These are phyloP conservation scores for Trametes sp. DNA, from an alignment of 1,284 basidiomycete genomes.

Conservation along the genomic window DNA sequence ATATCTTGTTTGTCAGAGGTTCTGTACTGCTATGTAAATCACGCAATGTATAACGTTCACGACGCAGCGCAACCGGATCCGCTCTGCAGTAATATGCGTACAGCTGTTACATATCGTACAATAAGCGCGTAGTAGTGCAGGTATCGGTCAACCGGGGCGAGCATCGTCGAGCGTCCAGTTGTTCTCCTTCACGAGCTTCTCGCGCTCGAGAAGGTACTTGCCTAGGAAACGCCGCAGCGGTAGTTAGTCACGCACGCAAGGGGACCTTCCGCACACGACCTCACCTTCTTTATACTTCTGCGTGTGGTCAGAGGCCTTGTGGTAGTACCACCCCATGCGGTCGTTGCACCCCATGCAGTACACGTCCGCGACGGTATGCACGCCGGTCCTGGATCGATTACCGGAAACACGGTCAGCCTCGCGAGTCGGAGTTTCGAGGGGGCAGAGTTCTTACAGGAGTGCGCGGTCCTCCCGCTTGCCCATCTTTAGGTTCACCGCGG, in stretches of 20 bases:
- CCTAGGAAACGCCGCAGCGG: conserved; percentile 50
- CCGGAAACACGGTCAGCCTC: not conserved
- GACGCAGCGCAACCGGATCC: not conserved
- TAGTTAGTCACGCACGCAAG: not conserved
- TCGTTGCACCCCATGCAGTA: conserved; percentile 82
- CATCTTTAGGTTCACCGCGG: conserved; percentile 76
- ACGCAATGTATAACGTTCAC: conserved; percentile 31
- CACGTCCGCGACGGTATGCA: conserved; percentile 84
- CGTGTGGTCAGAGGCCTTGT: conserved; percentile 77
- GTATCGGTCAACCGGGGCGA: not conserved
- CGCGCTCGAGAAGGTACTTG: conserved; percentile 85
- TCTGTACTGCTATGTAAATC: conserved; percentile 37
- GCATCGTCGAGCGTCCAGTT: conserved; percentile 66
- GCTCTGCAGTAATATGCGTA: not conserved
- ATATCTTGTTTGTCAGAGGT: conserved; percentile 34
- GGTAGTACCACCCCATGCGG: conserved; percentile 85
- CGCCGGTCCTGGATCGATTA: conserved; percentile 65
- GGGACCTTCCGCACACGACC: conserved; percentile 23
- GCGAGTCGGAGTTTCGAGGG: not conserved
- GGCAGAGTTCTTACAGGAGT: conserved; percentile 58
- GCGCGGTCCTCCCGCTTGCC: conserved; percentile 81
- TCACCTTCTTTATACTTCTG: conserved; percentile 91
- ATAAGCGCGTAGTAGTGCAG: not conserved
- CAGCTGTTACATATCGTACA: too few species aligned
- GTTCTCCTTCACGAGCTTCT: conserved; percentile 83